These are phyloP conservation scores for Cadophora sp. DNA, from an alignment of 2,329 filamentous ascomycete genomes.

Conservation along the genomic window DNA sequence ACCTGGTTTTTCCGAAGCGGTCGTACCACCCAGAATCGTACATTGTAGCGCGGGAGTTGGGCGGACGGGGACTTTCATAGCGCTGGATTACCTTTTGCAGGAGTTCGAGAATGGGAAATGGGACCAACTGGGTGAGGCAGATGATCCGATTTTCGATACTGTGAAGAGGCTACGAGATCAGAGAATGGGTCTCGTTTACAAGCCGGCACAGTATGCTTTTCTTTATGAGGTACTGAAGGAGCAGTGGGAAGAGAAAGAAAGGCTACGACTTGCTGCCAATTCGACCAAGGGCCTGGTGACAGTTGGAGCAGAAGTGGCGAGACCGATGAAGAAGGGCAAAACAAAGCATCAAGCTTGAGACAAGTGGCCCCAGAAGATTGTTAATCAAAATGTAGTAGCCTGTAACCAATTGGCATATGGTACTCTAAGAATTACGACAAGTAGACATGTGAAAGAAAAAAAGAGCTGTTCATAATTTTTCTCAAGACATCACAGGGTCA, in stretches of 20 bases:
- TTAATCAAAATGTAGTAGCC: too few relatives aligned
- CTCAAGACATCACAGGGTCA: too few relatives aligned
- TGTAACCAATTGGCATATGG: too few relatives aligned
- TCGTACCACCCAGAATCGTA: constrained; percentile 58
- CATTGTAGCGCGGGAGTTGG: constrained; percentile 96
- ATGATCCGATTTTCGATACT: constrained; percentile 33
- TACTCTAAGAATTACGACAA: too few relatives aligned
- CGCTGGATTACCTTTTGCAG: constrained; percentile 31
- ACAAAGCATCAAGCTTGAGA: not conserved
- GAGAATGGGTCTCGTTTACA: constrained; percentile 33
- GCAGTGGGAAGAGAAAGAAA: constrained; percentile 22
- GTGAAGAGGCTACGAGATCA: constrained; percentile 32
- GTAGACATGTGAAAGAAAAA: too few relatives aligned
- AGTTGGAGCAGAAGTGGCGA: not conserved
- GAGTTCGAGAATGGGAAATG: constrained; percentile 29
- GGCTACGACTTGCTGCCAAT: not conserved
- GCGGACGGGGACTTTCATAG: constrained; percentile 82
- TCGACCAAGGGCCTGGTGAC: too few relatives aligned
- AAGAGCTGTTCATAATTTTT: too few relatives aligned
- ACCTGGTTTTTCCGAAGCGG: not conserved
- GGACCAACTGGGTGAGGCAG: constrained; percentile 19
- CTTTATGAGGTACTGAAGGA: constrained; percentile 32
- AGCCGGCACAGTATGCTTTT: constrained; percentile 26
- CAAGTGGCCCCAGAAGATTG: too few relatives aligned
- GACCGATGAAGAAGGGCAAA: not conserved